Percentiles rank a stretch among this genome's conserved stretches.
These are phyloP conservation scores for Alternaria triticina DNA, from an alignment of 2,329 filamentous ascomycete species.

Conservation along the genomic window DNA sequence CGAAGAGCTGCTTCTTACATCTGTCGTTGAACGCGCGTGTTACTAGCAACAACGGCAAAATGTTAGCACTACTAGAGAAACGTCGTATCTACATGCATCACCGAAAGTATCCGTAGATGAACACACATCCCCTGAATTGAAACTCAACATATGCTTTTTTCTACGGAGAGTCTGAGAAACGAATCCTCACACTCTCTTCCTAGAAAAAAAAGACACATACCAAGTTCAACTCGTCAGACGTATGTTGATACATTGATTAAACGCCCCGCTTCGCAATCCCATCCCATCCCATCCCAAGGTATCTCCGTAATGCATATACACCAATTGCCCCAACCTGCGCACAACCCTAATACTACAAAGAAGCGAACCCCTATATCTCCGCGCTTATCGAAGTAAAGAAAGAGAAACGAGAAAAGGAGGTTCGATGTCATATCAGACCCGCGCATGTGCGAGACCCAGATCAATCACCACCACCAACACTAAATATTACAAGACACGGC, in stretches of 20 bases:
- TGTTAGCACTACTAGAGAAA: rapidly evolving
- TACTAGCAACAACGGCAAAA: background rate
- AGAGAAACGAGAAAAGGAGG: background rate
- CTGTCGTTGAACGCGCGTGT: too few relatives aligned
- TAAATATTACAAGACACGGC: background rate
- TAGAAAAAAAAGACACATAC: background rate
- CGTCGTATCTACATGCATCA: background rate
- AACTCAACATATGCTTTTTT: background rate
- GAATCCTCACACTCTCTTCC: background rate
- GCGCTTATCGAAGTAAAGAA: background rate
- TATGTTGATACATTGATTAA: background rate
- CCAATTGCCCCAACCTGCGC: background rate
- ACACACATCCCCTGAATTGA: background rate
- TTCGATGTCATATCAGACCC: too few relatives aligned
- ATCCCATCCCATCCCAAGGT: conserved; percentile 1
- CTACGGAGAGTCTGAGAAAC: rapidly evolving
- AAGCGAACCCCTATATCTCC: background rate
- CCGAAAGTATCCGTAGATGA: background rate
- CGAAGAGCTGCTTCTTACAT: too few relatives aligned
- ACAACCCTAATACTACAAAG: background rate
- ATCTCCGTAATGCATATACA: conserved; percentile 3
- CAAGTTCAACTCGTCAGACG: too few relatives aligned
- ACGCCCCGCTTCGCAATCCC: background rate
- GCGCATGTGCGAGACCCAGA: too few relatives aligned
- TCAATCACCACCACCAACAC: background rate